phyloP scores from a whole-genome alignment of 2,329 filamentous ascomycete genomes.

The Aspergillus novoparasiticus region DNA sequence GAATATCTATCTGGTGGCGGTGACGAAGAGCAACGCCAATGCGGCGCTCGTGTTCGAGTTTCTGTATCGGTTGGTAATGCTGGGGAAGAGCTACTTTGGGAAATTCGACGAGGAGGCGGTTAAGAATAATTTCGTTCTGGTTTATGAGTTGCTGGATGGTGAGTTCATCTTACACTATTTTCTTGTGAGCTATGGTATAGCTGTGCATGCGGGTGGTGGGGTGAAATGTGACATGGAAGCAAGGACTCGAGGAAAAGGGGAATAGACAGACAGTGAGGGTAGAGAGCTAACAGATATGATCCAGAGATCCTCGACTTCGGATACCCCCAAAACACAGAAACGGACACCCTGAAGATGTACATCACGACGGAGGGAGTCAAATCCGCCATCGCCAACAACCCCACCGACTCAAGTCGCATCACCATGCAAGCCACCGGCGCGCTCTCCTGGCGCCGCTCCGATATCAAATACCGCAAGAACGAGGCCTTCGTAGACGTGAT shows the following conservation, averaged over 20 bases:
- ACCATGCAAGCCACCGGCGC: conserved; percentile 99
- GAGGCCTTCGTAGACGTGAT: conserved; percentile 99
- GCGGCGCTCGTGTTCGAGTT: conserved; percentile 98
- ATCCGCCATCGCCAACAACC: conserved; percentile 67
- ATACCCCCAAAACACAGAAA: conserved; percentile 98
- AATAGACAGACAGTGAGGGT: not conserved
- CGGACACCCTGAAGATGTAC: conserved; percentile 99
- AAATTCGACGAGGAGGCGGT: conserved; percentile 99
- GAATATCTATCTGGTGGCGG: conserved; percentile 96
- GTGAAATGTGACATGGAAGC: not conserved
- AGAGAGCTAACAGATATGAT: not conserved
- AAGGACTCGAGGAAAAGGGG: not conserved
- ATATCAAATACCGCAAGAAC: conserved; percentile 99
- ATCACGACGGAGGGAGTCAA: conserved; percentile 99
- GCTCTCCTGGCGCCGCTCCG: conserved; percentile 92
- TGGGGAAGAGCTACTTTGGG: conserved; percentile 95
- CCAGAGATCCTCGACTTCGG: conserved; percentile 97
- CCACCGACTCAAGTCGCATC: conserved; percentile 92
- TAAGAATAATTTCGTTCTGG: conserved; percentile 99
- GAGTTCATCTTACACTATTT: conserved; percentile 24
- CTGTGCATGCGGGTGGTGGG: not conserved
- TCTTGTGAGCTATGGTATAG: not conserved
- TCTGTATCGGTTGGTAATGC: conserved; percentile 83
- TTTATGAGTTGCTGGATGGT: conserved; percentile 97
- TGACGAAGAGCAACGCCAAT: conserved; percentile 99